Base-by-base conservation (phyloP, 2,329 filamentous ascomycete genomes). In the Sclerotinia trifoliorum region DNA sequence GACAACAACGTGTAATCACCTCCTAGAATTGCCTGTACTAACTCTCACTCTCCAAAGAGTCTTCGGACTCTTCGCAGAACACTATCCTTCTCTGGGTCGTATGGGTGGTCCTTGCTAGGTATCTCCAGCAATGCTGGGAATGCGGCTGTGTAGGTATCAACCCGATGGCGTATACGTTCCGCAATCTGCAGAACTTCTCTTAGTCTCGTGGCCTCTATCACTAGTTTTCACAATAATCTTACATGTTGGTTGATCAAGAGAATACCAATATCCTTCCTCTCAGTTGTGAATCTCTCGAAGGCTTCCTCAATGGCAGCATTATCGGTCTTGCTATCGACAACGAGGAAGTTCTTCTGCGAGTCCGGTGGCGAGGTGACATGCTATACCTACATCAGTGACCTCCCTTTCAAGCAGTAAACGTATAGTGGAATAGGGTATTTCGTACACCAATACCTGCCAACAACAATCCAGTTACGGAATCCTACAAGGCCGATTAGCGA, bases 51-150 rank as follows among this genome's bases (percentile, higher is more conserved):
- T 74, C 87, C 87, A 81, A 89, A 89, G 71, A 92, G 77, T 76
- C 89, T 87, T 78, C 87, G 83, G 72, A 99, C 95, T 73, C 95
- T 86, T 81, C 94, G 91, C 81, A 99, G 80, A 55, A 99, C 94
- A 78, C 94, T 98, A 80, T 99, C 95, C 84, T 99, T 99, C 81
- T 99, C 95, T 0, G 95, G 95, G 76, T 99, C 94, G 78, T 99
- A 99, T 2, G 95, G 95, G 79, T 99, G 95, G 79, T 99, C 95
- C 84, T 99, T 99, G 82, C 93, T 96, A 32, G 95, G 95, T 70
- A 99, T 98, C 80, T 99, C 95, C 68, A 99, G 88, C 66, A 99
- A 86, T 29, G 93, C 90, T n/a, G 95, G 95, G 81, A 99, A 99
- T 5, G 95, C 94, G 62, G 94, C 92, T 26, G 93, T 94, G 81